phyloP scores from a whole-genome alignment of 2,329 filamentous ascomycete genomes.

The Trichophyton schoenleinii region DNA sequence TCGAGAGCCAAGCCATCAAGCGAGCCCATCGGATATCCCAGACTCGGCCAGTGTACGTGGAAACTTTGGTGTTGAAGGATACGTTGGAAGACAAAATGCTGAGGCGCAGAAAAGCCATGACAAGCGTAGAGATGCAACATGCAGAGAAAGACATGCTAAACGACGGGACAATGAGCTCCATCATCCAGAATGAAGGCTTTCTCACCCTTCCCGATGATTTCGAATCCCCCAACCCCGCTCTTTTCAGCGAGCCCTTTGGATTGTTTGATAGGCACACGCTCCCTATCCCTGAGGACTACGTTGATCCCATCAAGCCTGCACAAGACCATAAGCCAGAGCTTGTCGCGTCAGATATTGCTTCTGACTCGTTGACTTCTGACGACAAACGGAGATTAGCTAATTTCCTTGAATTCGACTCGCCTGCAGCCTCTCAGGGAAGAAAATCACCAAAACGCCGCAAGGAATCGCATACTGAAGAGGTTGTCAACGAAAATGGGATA shows the following conservation, averaged over 20 bases:
- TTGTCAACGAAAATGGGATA: conserved; percentile 2
- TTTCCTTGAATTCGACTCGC: neutral
- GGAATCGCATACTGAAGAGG: neutral
- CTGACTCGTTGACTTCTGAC: neutral
- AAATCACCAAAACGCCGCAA: neutral
- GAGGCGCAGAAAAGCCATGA: conserved; percentile 61
- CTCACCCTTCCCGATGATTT: conserved; percentile 31
- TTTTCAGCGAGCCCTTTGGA: conserved; percentile 19
- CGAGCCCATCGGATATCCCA: conserved; percentile 82
- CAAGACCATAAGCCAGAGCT: neutral
- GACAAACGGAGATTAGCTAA: neutral
- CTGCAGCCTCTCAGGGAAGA: neutral
- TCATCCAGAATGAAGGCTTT: conserved; percentile 45
- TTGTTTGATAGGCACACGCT: conserved; percentile 30
- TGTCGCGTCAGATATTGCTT: neutral
- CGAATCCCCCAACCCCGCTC: conserved; percentile 17
- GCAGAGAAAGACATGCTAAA: conserved; percentile 47
- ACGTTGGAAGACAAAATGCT: conserved; percentile 81
- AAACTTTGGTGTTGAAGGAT: conserved; percentile 67
- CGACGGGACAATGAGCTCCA: conserved; percentile 44
- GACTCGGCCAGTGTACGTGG: conserved; percentile 62
- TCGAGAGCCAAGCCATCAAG: conserved; percentile 85
- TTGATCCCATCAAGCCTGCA: neutral
- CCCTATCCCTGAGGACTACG: conserved; percentile 22
- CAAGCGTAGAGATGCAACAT: conserved; percentile 43